Percentiles rank a stretch among this genome's conserved stretches.
Conservation (phyloP, 2,329 filamentous ascomycete species). For the Botrytis fabae region DNA sequence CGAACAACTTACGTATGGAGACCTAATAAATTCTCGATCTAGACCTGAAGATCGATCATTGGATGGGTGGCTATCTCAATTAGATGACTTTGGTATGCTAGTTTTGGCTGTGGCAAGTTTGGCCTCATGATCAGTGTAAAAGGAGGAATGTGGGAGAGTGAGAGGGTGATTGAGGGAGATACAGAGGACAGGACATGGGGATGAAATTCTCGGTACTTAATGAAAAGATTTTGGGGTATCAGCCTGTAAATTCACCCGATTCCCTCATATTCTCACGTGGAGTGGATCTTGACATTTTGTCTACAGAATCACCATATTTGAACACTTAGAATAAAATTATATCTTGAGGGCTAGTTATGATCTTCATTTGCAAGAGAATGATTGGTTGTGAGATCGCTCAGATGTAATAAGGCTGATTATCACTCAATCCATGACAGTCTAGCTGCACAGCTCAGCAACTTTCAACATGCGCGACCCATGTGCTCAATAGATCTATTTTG, state of each 20-base stretch:
- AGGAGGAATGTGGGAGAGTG: neutral
- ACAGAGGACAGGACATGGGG: neutral
- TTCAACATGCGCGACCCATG: neutral
- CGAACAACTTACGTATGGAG: constrained; percentile 24
- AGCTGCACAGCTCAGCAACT: neutral
- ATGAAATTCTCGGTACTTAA: neutral
- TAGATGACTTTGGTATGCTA: constrained; percentile 30
- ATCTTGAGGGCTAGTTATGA: neutral
- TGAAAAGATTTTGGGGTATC: neutral
- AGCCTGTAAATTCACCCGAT: neutral
- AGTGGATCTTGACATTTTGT: neutral
- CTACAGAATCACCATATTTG: neutral
- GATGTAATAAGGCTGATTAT: neutral
- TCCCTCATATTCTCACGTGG: neutral
- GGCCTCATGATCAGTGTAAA: neutral
- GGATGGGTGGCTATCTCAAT: constrained; percentile 26
- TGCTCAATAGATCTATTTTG: no score
- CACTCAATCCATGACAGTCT: neutral
- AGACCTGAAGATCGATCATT: constrained; percentile 17
- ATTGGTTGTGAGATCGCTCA: neutral
- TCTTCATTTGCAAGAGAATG: neutral
- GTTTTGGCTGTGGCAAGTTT: constrained; percentile 26
- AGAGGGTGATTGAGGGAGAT: no score
- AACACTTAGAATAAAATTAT: neutral
- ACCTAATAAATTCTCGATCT: constrained; percentile 23